Evolutionary conservation across 208 protist genomes (phyloP).

Genomic region (Endotrypanum monterogeii): DNA sequence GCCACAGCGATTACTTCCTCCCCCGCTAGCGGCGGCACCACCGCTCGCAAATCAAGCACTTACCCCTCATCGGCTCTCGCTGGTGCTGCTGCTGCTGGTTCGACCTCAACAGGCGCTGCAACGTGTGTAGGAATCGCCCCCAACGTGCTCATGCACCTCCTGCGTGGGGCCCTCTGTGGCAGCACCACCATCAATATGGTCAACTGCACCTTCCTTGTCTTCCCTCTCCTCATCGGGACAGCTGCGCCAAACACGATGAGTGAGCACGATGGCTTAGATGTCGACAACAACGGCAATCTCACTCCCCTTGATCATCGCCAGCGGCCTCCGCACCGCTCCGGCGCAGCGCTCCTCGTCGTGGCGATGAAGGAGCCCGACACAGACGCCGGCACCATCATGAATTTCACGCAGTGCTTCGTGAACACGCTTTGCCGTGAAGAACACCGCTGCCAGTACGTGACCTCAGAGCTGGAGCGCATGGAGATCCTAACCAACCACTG

Average conservation of each 20-base stretch:
- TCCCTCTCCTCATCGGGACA: constrained; percentile 37
- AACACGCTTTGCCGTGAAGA: constrained; percentile 85
- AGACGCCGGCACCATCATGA: constrained; percentile 55
- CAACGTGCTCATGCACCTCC: constrained; percentile 62
- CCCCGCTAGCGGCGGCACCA: background rate
- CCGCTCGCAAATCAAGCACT: constrained; percentile 9
- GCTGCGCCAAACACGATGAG: background rate
- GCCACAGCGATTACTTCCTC: background rate
- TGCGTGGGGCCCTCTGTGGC: constrained; percentile 49
- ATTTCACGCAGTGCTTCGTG: constrained; percentile 83
- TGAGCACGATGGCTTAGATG: background rate
- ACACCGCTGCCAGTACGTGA: constrained; percentile 54
- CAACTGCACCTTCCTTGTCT: constrained; percentile 76
- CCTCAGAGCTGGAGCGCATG: constrained; percentile 51
- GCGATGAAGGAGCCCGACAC: constrained; percentile 73
- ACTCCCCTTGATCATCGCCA: constrained; percentile 15
- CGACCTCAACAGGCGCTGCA: constrained; percentile 8
- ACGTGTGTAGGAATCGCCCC: constrained; percentile 75
- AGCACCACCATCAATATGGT: constrained; percentile 77
- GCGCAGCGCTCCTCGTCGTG: constrained; percentile 59
- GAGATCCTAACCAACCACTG: constrained; percentile 43
- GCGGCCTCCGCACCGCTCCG: constrained; percentile 5
- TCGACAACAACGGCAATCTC: constrained; percentile 4
- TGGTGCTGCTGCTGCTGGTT: background rate
- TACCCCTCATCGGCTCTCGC: background rate